Percentiles rank a stretch among this genome's conserved stretches.
Evolutionary conservation across 2,329 filamentous ascomycete species (phyloP).

Genomic region (Neofusicoccum laricinum): DNA sequence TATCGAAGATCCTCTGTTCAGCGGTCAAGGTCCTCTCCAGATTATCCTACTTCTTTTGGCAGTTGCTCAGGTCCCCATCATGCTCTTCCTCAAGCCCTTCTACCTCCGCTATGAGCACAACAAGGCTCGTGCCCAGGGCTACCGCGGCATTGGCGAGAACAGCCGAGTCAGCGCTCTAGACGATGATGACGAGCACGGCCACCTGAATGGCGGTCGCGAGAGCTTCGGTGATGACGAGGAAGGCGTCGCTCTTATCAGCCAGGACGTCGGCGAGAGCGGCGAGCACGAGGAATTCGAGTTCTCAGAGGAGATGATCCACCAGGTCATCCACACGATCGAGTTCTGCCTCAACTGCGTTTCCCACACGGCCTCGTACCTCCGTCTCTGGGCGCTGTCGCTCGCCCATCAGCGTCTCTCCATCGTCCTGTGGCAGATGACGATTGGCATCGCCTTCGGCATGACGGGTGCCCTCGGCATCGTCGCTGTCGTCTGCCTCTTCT

Average conservation of each 20-base stretch:
- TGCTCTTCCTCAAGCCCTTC: slow-evolving; percentile 93
- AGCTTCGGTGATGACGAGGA: slow-evolving; percentile 75
- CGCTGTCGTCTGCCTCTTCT: slow-evolving; percentile 78
- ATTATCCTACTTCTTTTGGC: slow-evolving; percentile 76
- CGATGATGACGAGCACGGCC: slow-evolving; percentile 67
- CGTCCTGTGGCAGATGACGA: slow-evolving; percentile 95
- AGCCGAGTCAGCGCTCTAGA: slow-evolving; percentile 87
- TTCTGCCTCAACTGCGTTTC: slow-evolving; percentile 99
- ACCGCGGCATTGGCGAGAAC: slow-evolving; percentile 87
- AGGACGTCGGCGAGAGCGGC: slow-evolving; percentile 69
- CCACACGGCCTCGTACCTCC: slow-evolving; percentile 96
- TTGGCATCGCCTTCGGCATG: slow-evolving; percentile 70
- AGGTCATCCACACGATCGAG: slow-evolving; percentile 98
- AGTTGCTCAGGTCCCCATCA: slow-evolving; percentile 79
- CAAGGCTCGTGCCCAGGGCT: slow-evolving; percentile 79
- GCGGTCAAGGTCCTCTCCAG: slow-evolving; percentile 74
- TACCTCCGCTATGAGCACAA: slow-evolving; percentile 95
- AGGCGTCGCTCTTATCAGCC: slow-evolving; percentile 81
- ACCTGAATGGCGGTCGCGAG: slow-evolving; percentile 58
- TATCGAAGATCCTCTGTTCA: slow-evolving; percentile 71
- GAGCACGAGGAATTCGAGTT: slow-evolving; percentile 98
- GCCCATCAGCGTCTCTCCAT: slow-evolving; percentile 97
- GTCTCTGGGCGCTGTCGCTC: slow-evolving; percentile 94
- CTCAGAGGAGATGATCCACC: slow-evolving; percentile 95
- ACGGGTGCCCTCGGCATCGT: slow-evolving; percentile 69